Evolutionary conservation across 1,139 yeast genomes (phyloP), one percentile per base, ranked within the genome.

Genomic region (Yamadazyma oceani): DNA sequence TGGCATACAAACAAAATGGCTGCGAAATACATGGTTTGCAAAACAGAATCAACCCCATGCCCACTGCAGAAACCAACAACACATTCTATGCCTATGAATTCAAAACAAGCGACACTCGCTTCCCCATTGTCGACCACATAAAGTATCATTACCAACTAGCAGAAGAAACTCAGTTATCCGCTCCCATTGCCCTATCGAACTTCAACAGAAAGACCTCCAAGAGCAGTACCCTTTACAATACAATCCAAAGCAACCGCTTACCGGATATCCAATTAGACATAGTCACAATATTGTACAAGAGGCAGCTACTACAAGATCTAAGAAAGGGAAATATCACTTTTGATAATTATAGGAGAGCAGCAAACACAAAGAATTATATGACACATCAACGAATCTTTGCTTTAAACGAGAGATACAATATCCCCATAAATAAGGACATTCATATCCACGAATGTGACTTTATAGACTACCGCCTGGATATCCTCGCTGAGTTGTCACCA

Each of bases 391-490:
- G 30, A 27, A 11, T 27, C 3, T 9, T n/a, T 8, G 5, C 21
- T 16, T 12, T 27, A 6, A 27, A 27, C 14, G 25, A 27, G 10
- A 17, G 49, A 12, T 44, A 33, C 26, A 36, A 40, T 6, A 13
- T 48, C 5, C 39, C 40, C 9, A 11, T n/a, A 1, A 17, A 34
- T 23, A 31, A 17, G 13, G 17, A 31, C 5, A 32, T 45, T 4
- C 34, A 31, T 30, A 37, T 49, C 17, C 53, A 49, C 26, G 50
- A 46, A 25, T 32, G 45, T 35, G 53, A 49, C 27, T 49, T 42
- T 24, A 16, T 33, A 4, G 38, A 41, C 15, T 49, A 38, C 30
- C 42, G 40, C 26, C 51, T 47, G 51, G 33, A 41, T 3, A 21
- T 14, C 3, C 28, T 46, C 21, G n/a, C 12, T 11, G 13, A 5